Evolutionary conservation across 331 rosid species (phyloP).

Genomic region (Acacia concinna): DNA sequence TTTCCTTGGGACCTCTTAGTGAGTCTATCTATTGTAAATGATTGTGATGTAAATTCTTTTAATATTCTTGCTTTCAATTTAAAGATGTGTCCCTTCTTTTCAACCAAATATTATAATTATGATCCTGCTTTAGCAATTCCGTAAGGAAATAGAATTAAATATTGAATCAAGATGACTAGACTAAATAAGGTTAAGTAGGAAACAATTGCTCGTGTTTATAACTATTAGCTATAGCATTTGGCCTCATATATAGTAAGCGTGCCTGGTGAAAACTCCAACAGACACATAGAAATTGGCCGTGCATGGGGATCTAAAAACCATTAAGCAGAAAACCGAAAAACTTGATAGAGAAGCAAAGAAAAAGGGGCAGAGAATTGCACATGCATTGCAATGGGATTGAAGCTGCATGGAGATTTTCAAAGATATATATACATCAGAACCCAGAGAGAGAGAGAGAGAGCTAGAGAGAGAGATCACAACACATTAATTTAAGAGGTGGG

Average conservation of each 20-base stretch:
- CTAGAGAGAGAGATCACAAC: not conserved
- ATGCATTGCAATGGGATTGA: slow-evolving; percentile 7
- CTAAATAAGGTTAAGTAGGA: not conserved
- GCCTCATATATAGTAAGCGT: not conserved
- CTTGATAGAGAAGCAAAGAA: not conserved
- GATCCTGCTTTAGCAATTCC: not conserved
- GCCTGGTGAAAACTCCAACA: not conserved
- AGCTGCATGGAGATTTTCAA: slow-evolving; percentile 22
- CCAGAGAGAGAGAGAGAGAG: not conserved
- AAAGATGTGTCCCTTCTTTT: slow-evolving; percentile 14
- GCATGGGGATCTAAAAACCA: slow-evolving; percentile 17
- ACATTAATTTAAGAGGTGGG: slow-evolving; percentile 8
- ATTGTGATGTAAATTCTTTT: not conserved
- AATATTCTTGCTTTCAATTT: slow-evolving; percentile 22
- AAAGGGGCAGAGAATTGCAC: slow-evolving; percentile 4
- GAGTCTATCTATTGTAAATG: not conserved
- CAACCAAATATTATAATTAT: slow-evolving; percentile 6
- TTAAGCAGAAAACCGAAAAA: not conserved
- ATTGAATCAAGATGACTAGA: not conserved
- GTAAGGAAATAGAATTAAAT: not conserved
- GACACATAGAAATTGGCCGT: slow-evolving; percentile 6
- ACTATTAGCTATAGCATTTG: not conserved
- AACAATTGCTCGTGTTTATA: not conserved
- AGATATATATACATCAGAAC: slow-evolving; percentile 8
- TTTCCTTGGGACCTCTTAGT: not conserved